These are phyloP conservation scores for Lolium multiflorum DNA, from an alignment of 176 grass and related monocot genomes.

Conservation along the genomic window DNA sequence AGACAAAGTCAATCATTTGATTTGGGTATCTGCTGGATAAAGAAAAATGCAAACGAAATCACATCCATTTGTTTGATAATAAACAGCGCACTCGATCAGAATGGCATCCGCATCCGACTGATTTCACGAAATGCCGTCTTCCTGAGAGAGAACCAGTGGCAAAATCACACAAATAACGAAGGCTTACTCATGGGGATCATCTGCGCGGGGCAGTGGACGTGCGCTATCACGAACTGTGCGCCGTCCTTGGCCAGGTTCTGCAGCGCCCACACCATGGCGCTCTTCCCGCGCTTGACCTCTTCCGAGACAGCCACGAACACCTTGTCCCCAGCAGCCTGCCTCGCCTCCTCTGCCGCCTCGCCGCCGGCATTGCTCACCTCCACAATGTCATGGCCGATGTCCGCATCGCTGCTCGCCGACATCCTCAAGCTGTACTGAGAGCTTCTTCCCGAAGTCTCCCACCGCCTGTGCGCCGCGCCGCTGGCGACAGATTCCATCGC, in stretches of 20 bases:
- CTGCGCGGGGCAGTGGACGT: constrained; percentile 59
- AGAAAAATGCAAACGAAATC: too few species aligned
- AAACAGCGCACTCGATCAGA: too few species aligned
- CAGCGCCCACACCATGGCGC: constrained; percentile 57
- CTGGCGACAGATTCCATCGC: constrained; percentile 9
- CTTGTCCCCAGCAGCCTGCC: constrained; percentile 22
- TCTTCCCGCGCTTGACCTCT: constrained; percentile 54
- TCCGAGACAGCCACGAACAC: constrained; percentile 64
- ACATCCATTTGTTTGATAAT: too few species aligned
- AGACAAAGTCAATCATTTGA: too few species aligned
- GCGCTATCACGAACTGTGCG: constrained; percentile 45
- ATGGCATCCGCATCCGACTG: too few species aligned
- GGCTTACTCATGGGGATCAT: constrained; percentile 56
- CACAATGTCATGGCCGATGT: constrained; percentile 16
- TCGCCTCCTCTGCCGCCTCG: constrained; percentile 8
- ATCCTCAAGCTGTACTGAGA: constrained; percentile 40
- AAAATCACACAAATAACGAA: background rate
- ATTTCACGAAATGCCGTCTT: background rate
- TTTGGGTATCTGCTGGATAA: too few species aligned
- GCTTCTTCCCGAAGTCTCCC: constrained; percentile 31
- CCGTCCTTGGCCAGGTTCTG: constrained; percentile 53
- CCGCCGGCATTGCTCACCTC: background rate
- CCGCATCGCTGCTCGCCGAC: constrained; percentile 32
- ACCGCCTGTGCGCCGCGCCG: constrained; percentile 1
- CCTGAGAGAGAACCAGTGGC: background rate